These are phyloP conservation scores for Saccharomycopsis malanga DNA, from an alignment of 805 yeast species.

Conservation along the genomic window DNA sequence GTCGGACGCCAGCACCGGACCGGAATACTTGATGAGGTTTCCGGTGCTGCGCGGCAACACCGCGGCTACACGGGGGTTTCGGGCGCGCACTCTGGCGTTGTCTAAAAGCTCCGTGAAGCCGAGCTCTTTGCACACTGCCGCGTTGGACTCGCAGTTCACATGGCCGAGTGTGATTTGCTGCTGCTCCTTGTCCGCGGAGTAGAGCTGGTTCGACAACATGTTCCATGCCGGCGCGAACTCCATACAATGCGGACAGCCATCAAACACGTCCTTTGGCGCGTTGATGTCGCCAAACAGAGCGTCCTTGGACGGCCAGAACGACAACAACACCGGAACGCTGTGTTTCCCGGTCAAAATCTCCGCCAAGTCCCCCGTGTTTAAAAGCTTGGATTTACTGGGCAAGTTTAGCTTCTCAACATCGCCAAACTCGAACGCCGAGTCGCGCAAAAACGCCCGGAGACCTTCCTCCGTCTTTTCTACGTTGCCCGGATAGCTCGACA, in stretches of 20 bases:
- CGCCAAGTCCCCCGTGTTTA: constrained; percentile 38
- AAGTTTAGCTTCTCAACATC: constrained; percentile 32
- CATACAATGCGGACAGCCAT: constrained; percentile 42
- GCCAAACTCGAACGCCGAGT: constrained; percentile 42
- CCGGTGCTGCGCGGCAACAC: constrained; percentile 48
- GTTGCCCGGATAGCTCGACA: constrained; percentile 41
- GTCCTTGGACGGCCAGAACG: constrained; percentile 58
- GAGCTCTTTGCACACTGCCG: constrained; percentile 44
- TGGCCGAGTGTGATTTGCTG: constrained; percentile 40
- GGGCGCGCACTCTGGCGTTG: constrained; percentile 14
- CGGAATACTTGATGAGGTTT: constrained; percentile 39
- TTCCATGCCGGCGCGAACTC: constrained; percentile 54
- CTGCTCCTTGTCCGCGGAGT: constrained; percentile 10
- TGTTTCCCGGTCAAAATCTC: constrained; percentile 45
- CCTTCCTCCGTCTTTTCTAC: constrained; percentile 41
- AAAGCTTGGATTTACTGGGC: constrained; percentile 35
- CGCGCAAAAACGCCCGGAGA: constrained; percentile 46
- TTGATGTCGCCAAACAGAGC: constrained; percentile 29
- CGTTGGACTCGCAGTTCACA: constrained; percentile 50
- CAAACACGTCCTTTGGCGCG: constrained; percentile 34
- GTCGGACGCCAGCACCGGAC: constrained; percentile 26
- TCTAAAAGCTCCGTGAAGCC: constrained; percentile 31
- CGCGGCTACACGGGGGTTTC: constrained; percentile 39
- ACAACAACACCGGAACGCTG: constrained; percentile 45
- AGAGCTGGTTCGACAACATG: constrained; percentile 43